Base-by-base conservation (phyloP, 352 stramenopile genomes). In the Pythium phragmitis region DNA sequence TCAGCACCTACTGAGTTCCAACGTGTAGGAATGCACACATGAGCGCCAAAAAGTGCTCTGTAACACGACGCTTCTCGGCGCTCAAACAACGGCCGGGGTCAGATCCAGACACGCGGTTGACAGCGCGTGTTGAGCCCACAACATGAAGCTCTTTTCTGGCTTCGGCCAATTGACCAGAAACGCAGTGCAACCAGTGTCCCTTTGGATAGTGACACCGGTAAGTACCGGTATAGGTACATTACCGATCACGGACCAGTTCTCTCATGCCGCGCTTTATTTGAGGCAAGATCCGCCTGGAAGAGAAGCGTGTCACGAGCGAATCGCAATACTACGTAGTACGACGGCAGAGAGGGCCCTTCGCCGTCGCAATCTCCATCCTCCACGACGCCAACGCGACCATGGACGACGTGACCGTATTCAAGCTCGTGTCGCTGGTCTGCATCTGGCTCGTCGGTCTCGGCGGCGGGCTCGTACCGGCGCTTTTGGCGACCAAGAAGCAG, bases 381-480 rank as follows among this genome's bases (percentile, higher is more conserved):
- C 12, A 11, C 45, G 19, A 2, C 21, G n/a, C n/a, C 34, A 4
- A 46, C 26, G 26, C 21, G 30, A 50, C 41, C 50, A 88, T 90
- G 78, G 65, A 90, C 43, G 61, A 75, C 37, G 72, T 91, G 48
- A 81, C 78, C 1, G 63, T 87, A 36, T 92, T 92, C 65, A 92
- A 92, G 72, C 75, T 92, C 69, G 82, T 92, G 50, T 89, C 84
- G 23, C 72, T 92, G 55, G 68, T 72, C 43, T 77, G 68, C 59
- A 91, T 92, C 61, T 92, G 84, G 84, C 51, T 90, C 49, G 77
- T 92, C 34, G 81, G 78, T 0, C 72, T 92, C 43, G 62, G 51
- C 9, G 84, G 84, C 33, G 84, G 84, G 2, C 68, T 92, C 9
- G 37, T 82, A 0, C 84, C 84, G 19, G 74, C 70, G 34, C 68